phyloP scores from a whole-genome alignment of 352 stramenopile genomes.

The Phytophthora melonis region DNA sequence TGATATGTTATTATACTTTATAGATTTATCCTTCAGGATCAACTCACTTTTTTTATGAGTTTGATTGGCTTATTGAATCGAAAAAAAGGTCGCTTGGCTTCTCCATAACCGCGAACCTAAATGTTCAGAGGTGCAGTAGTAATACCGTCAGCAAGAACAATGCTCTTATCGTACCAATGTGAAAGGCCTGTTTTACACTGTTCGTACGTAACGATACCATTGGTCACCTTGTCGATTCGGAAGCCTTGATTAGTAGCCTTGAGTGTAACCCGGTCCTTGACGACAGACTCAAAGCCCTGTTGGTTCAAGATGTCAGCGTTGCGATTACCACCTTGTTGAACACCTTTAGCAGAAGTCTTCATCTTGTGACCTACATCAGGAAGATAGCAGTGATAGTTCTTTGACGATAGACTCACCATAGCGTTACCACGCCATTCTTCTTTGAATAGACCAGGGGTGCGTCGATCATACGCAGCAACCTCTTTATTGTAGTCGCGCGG shows the following conservation, averaged over 20 bases:
- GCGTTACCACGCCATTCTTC: no score
- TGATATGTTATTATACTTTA: no score
- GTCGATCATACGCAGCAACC: no score
- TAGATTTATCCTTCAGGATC: no score
- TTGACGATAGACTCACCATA: no score
- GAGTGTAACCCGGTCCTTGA: background rate
- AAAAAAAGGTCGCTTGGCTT: background rate
- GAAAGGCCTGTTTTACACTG: background rate
- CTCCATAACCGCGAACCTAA: background rate
- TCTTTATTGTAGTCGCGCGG: no score
- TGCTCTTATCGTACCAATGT: background rate
- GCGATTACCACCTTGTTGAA: background rate
- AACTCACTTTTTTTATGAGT: background rate
- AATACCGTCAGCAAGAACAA: background rate
- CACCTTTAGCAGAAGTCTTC: background rate
- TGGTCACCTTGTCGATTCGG: background rate
- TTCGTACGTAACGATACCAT: background rate
- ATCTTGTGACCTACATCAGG: background rate
- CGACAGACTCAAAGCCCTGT: background rate
- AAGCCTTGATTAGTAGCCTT: background rate
- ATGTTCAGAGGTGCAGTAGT: background rate
- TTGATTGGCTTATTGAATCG: accelerated
- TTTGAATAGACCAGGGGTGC: no score
- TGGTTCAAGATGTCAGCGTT: background rate
- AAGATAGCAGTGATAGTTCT: background rate